Percentiles rank a stretch among this genome's conserved stretches.
Conservation (phyloP, 2,329 filamentous ascomycete species). For the Trichoderma cornu-damae region DNA sequence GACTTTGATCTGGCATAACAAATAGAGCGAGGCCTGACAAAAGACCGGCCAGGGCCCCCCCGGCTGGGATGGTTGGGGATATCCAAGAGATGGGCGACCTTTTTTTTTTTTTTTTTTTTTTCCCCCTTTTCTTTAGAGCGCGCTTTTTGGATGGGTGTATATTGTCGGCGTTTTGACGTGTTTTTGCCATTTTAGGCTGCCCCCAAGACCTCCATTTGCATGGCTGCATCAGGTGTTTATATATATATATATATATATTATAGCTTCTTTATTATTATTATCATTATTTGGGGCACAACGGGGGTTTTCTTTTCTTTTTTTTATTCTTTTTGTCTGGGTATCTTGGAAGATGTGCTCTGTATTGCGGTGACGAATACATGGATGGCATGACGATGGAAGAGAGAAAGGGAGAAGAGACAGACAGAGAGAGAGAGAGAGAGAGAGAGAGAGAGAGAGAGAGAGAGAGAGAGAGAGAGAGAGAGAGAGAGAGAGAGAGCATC, state of each 20-base stretch:
- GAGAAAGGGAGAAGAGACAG: no score
- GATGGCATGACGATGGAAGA: not conserved
- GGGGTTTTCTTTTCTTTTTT: no score
- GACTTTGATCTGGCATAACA: slow-evolving; percentile 83
- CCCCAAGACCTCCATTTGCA: not conserved
- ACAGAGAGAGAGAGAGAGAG: not conserved
- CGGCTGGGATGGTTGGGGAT: not conserved
- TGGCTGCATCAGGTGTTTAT: not conserved
- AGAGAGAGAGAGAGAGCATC: not conserved
- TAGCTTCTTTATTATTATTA: no score
- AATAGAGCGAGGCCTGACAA: slow-evolving; percentile 39
- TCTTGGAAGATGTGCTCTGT: not conserved
- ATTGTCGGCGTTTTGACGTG: not conserved
- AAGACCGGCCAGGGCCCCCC: no score
- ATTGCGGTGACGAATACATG: not conserved
- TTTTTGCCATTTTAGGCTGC: not conserved
- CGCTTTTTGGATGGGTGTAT: not conserved
- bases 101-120: no score
- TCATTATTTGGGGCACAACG: no score
- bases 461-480: no score
- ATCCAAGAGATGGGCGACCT: not conserved
- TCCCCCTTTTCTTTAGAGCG: not conserved
- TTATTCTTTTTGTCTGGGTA: not conserved
- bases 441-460: no score
- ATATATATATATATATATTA: no score